Conservation (phyloP, 805 yeast species). For the Barnettozyma wickerhamii region DNA sequence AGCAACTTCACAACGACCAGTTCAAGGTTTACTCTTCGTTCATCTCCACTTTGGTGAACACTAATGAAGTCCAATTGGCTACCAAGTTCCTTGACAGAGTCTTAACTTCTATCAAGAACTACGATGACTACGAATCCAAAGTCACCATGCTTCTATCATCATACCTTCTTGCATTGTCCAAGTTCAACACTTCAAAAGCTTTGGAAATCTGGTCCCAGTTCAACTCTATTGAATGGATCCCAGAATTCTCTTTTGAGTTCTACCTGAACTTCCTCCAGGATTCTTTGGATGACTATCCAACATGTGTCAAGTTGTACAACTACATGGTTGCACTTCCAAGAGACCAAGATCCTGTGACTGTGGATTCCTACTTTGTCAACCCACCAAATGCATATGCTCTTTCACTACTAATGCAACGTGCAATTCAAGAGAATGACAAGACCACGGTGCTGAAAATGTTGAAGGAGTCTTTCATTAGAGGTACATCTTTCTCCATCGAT, state of each 20-base stretch:
- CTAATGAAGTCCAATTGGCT: constrained; percentile 46
- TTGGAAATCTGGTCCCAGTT: constrained; percentile 33
- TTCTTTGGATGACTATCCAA: constrained; percentile 28
- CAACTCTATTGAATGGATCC: constrained; percentile 35
- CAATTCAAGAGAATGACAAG: constrained; percentile 20
- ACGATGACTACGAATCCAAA: constrained; percentile 29
- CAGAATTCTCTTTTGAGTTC: constrained; percentile 36
- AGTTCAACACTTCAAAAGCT: constrained; percentile 30
- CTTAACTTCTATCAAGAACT: constrained; percentile 38
- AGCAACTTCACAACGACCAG: constrained; percentile 31
- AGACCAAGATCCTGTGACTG: background rate
- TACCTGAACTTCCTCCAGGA: constrained; percentile 32
- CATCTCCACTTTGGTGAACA: constrained; percentile 47
- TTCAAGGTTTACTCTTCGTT: constrained; percentile 47
- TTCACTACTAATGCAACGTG: constrained; percentile 15
- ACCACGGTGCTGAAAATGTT: constrained; percentile 32
- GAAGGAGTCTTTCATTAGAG: constrained; percentile 35
- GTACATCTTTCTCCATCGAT: constrained; percentile 27
- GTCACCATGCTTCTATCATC: constrained; percentile 40
- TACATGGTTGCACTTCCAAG: constrained; percentile 34
- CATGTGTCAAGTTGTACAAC: constrained; percentile 32
- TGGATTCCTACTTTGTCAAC: constrained; percentile 12
- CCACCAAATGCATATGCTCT: constrained; percentile 17
- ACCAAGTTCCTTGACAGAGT: constrained; percentile 54
- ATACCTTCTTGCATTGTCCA: constrained; percentile 36